phyloP scores from a whole-genome alignment of 257 asterid species.

The Nicotiana tabacum region DNA sequence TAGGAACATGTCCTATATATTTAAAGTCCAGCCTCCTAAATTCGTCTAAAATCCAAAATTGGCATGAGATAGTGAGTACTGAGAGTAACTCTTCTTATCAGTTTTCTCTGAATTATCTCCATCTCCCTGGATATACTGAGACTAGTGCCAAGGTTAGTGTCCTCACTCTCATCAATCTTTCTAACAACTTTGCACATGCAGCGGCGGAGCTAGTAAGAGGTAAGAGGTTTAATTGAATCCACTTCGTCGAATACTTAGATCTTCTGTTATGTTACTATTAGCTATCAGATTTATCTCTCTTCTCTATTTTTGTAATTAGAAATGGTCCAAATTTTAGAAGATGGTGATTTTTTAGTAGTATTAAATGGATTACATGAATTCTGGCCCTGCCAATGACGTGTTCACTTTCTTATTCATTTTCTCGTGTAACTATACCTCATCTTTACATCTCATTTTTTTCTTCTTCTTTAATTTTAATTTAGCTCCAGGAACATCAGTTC shows the following conservation, averaged over 20 bases:
- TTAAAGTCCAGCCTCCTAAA: not conserved
- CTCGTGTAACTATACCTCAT: not conserved
- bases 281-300: not conserved
- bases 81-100: not conserved
- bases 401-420: not conserved
- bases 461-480: not conserved
- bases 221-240: no score
- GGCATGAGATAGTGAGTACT: not conserved
- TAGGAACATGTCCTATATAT: not conserved
- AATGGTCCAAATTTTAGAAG: not conserved
- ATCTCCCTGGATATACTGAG: not conserved
- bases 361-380: not conserved
- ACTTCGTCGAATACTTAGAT: no score
- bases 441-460: not conserved
- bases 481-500: slow-evolving; percentile 19
- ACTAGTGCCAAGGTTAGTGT: slow-evolving; percentile 11
- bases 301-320: not conserved
- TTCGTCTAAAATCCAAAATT: not conserved
- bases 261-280: no score
- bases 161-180: not conserved
- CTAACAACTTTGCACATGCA: no score
- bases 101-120: not conserved
- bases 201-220: no score
- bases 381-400: not conserved
- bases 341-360: no score